phyloP scores from a whole-genome alignment of 2,329 filamentous ascomycete species.

The Cordyceps farinosa region DNA sequence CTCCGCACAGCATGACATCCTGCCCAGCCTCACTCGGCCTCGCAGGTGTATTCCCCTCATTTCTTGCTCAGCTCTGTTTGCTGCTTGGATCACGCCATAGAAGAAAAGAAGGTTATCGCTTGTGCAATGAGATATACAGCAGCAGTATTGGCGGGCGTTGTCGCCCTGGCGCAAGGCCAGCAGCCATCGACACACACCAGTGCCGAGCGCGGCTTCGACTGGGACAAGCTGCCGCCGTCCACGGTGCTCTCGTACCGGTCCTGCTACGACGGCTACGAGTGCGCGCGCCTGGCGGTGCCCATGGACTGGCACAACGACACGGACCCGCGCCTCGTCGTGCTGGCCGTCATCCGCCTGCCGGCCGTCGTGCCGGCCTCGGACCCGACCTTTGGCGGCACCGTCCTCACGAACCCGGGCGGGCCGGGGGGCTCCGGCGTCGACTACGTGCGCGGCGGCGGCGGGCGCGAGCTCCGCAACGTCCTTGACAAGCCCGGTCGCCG shows the following conservation, averaged over 20 bases:
- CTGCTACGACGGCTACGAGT: conserved; percentile 32
- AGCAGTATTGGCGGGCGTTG: not conserved
- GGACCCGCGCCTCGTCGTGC: conserved; percentile 25
- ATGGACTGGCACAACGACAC: conserved; percentile 32
- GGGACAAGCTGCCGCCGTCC: conserved; percentile 28
- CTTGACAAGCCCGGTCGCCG: conserved; percentile 23
- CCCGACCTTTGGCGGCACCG: conserved; percentile 33
- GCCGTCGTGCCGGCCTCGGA: conserved; percentile 30
- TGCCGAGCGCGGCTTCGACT: conserved; percentile 25
- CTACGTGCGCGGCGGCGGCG: conserved; percentile 20
- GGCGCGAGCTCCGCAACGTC: conserved; percentile 25
- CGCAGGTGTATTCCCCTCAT: not conserved
- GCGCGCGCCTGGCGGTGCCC: conserved; percentile 35
- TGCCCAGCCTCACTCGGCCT: not conserved
- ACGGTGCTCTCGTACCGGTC: conserved; percentile 29
- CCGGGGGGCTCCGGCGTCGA: conserved; percentile 34
- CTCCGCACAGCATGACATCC: not conserved
- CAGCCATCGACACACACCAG: not conserved
- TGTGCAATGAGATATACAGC: not conserved
- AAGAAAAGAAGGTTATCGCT: not conserved
- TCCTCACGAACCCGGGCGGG: conserved; percentile 37
- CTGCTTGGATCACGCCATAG: not conserved
- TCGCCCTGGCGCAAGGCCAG: not conserved
- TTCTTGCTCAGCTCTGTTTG: not conserved
- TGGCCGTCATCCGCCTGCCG: conserved; percentile 34